Conservation (phyloP, 805 yeast species). For the Kodamaea jinghongensis region DNA sequence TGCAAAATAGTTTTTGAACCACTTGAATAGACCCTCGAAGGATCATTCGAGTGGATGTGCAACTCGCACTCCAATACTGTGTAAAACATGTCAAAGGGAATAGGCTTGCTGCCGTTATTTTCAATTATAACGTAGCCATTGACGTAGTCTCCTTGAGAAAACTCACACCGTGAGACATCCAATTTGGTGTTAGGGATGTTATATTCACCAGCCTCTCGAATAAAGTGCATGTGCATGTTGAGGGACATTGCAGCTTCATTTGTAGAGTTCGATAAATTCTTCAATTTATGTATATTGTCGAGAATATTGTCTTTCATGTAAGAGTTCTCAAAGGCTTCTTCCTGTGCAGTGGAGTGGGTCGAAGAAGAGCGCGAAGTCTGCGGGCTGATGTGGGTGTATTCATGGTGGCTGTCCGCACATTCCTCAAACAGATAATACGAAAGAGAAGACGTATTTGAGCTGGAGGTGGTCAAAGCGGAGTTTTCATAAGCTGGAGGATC, state of each 20-base stretch:
- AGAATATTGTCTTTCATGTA: slow-evolving; percentile 33
- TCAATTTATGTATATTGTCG: slow-evolving; percentile 35
- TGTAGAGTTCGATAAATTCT: slow-evolving; percentile 28
- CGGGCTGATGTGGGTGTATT: too few relatives aligned
- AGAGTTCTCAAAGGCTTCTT: background rate
- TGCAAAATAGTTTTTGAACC: slow-evolving; percentile 6
- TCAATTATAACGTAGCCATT: slow-evolving; percentile 52
- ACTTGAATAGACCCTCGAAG: background rate
- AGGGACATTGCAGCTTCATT: slow-evolving; percentile 22
- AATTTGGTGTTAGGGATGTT: slow-evolving; percentile 2
- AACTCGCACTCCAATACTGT: slow-evolving; percentile 54
- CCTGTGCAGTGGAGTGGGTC: too few relatives aligned
- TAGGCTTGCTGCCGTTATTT: slow-evolving; percentile 37
- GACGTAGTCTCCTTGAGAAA: slow-evolving; percentile 62
- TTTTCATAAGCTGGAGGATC: slow-evolving; percentile 22
- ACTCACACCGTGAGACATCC: slow-evolving; percentile 41
- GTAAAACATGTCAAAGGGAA: slow-evolving; percentile 63
- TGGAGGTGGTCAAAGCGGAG: too few relatives aligned
- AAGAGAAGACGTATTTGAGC: too few relatives aligned
- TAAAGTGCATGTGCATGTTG: slow-evolving; percentile 28
- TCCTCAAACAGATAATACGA: too few relatives aligned
- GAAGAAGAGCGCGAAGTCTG: too few relatives aligned
- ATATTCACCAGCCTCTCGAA: slow-evolving; percentile 16
- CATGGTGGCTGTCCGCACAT: too few relatives aligned
- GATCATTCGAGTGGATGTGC: slow-evolving; percentile 6